Conservation (phyloP, 2,329 filamentous ascomycete genomes). For the Aspergillus carbonarius region DNA sequence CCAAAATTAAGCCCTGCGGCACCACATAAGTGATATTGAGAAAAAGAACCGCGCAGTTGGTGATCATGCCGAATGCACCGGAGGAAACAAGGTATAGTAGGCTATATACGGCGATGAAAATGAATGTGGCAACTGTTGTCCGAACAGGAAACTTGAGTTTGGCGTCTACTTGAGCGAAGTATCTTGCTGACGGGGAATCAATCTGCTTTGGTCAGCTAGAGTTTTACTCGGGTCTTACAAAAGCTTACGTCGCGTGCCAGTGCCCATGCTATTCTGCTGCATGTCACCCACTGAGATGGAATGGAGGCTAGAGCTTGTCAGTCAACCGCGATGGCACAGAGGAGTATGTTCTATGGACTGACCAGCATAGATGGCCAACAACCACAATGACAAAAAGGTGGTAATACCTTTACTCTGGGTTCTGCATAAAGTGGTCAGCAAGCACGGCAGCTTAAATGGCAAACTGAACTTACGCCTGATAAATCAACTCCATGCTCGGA, state of each 20-base stretch:
- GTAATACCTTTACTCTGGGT: not conserved
- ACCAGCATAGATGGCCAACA: not conserved
- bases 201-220: not conserved
- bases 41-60: not conserved
- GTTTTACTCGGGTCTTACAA: no score
- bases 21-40: not conserved
- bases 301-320: not conserved
- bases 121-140: not conserved
- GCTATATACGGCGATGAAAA: not conserved
- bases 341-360: not conserved
- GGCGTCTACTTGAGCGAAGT: not conserved
- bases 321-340: not conserved
- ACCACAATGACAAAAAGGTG: not conserved
- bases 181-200: not conserved
- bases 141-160: not conserved
- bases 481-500: slow-evolving; percentile 17
- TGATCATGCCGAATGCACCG: not conserved
- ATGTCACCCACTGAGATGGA: not conserved
- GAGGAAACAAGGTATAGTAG: not conserved
- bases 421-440: not conserved
- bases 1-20: not conserved
- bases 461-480: not conserved
- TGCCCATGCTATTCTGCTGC: not conserved
- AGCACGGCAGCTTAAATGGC: not conserved
- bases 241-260: not conserved